Percentiles rank a stretch among this genome's conserved stretches.
These are phyloP conservation scores for Aphanomyces astaci DNA, from an alignment of 352 stramenopile genomes.

Conservation along the genomic window DNA sequence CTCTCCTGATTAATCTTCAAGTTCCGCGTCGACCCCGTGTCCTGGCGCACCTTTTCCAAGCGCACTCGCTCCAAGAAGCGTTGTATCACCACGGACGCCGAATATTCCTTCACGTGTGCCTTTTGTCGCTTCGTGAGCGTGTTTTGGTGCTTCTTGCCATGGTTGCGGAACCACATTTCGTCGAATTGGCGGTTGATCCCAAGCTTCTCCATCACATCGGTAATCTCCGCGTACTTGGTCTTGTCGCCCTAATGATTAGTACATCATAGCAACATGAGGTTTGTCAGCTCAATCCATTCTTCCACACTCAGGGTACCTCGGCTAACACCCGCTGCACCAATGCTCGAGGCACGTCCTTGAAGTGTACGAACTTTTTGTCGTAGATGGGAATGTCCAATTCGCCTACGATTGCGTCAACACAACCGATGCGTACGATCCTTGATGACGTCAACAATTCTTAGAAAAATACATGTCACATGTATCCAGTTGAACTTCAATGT, in stretches of 20 bases:
- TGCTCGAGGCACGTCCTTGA: constrained; percentile 38
- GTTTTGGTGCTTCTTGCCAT: constrained; percentile 10
- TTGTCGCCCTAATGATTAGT: constrained; percentile 22
- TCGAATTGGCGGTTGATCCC: constrained; percentile 18
- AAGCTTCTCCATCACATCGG: constrained; percentile 13
- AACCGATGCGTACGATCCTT: not conserved
- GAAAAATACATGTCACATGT: too few species aligned
- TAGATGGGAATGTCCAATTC: constrained; percentile 36
- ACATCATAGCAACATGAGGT: constrained; percentile 1
- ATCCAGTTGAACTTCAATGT: too few species aligned
- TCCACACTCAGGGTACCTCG: constrained; percentile 11
- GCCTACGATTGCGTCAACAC: constrained; percentile 4
- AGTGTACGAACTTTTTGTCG: constrained; percentile 36
- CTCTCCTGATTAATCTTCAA: not conserved
- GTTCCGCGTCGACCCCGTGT: not conserved
- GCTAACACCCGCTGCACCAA: constrained; percentile 32
- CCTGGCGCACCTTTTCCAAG: not conserved
- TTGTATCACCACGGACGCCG: constrained; percentile 14
- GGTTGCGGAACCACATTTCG: constrained; percentile 11
- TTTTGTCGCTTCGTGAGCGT: not conserved
- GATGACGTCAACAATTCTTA: too few species aligned
- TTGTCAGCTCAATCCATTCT: not conserved
- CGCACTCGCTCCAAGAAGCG: constrained; percentile 1
- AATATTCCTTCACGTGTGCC: constrained; percentile 15
- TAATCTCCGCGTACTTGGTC: constrained; percentile 9